phyloP scores from a whole-genome alignment of 2,329 filamentous ascomycete genomes.

The Aphanocladium album region DNA sequence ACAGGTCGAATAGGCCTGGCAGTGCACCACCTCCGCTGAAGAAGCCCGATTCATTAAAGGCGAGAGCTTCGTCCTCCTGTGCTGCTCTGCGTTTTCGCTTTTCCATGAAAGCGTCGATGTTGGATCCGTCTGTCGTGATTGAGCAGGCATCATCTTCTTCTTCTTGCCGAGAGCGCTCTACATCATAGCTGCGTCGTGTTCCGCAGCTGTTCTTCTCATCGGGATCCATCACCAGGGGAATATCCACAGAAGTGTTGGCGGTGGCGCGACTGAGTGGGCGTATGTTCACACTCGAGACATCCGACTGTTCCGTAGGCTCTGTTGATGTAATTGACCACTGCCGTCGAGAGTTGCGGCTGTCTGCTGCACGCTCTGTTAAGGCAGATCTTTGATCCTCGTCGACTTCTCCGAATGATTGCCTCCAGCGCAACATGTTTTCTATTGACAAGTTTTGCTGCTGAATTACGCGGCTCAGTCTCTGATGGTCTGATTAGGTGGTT shows the following conservation, averaged over 20 bases:
- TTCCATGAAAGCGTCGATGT: constrained; percentile 24
- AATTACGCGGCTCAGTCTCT: no score
- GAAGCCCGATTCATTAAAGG: constrained; percentile 25
- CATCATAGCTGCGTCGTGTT: neutral
- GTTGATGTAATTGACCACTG: constrained; percentile 40
- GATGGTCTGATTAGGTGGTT: neutral
- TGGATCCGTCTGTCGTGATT: constrained; percentile 24
- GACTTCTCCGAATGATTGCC: neutral
- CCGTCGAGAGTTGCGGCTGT: constrained; percentile 9
- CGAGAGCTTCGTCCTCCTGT: constrained; percentile 18
- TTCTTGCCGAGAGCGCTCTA: neutral
- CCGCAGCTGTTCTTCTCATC: neutral
- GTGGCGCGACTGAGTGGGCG: constrained; percentile 40
- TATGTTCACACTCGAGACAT: constrained; percentile 35
- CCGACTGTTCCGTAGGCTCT: constrained; percentile 32
- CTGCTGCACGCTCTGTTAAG: neutral
- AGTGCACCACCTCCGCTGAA: constrained; percentile 19
- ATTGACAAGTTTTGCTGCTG: neutral
- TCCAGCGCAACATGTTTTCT: constrained; percentile 7
- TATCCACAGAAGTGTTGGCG: constrained; percentile 40
- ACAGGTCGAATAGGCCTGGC: constrained; percentile 24
- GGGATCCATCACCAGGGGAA: constrained; percentile 15
- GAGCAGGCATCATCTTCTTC: neutral
- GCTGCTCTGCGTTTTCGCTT: constrained; percentile 14
- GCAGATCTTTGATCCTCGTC: neutral